A percentile compares a stretch with the other conserved stretches of the same genome.
phyloP scores from a whole-genome alignment of 1,284 basidiomycete genomes.

The Papiliotrema terrestris region DNA sequence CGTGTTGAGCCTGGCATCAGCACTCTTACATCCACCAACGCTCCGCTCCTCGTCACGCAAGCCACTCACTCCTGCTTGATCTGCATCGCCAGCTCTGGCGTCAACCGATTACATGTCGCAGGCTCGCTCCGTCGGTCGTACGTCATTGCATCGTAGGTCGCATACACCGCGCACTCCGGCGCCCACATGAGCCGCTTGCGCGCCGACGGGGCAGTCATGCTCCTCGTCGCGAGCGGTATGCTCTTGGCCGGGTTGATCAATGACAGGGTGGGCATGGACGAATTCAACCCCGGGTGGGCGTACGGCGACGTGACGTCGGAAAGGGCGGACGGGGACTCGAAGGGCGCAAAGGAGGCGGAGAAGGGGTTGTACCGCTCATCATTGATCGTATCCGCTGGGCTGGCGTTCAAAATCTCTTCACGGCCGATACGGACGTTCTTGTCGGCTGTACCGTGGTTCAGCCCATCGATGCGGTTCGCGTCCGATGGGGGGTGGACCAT shows the following conservation, averaged over 20 bases:
- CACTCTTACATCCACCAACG: too few relatives aligned
- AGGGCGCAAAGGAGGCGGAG: conserved; percentile 56
- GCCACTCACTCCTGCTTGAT: conserved; percentile 79
- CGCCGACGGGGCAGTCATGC: conserved; percentile 29
- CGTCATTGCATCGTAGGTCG: conserved; percentile 84
- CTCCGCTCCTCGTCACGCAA: too few relatives aligned
- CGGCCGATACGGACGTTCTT: not conserved
- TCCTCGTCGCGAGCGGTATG: conserved; percentile 26
- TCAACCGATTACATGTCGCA: conserved; percentile 93
- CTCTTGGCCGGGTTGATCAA: conserved; percentile 51
- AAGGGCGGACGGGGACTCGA: conserved; percentile 20
- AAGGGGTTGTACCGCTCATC: conserved; percentile 46
- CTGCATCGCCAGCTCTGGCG: conserved; percentile 86
- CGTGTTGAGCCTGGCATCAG: conserved; percentile 62
- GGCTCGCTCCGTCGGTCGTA: conserved; percentile 95
- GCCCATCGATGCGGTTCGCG: conserved; percentile 79
- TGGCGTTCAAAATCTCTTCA: not conserved
- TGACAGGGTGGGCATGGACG: conserved; percentile 81
- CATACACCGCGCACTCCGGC: conserved; percentile 86
- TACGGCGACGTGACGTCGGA: conserved; percentile 20
- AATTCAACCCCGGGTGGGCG: conserved; percentile 29
- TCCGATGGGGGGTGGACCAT: conserved; percentile 74
- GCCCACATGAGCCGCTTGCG: conserved; percentile 77
- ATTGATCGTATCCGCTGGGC: conserved; percentile 8
- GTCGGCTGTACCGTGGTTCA: conserved; percentile 56